A percentile compares a stretch with the other conserved stretches of the same genome.
Conservation (phyloP, 169 alveolate genomes). For the Plasmodium vinckei region DNA sequence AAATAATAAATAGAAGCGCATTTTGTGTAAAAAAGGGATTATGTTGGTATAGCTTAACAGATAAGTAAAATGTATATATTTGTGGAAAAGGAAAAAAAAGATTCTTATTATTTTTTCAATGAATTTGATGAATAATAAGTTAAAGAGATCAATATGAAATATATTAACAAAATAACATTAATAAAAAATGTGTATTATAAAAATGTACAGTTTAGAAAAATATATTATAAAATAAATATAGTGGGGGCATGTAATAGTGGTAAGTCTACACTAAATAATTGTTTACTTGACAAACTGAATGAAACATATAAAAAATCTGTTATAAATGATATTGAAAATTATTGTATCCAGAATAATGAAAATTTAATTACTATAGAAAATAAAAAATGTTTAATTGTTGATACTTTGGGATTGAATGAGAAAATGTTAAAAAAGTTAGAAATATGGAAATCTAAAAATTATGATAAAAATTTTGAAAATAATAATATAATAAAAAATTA, state of each 20-base stretch:
- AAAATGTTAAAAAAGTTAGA: constrained; percentile 36
- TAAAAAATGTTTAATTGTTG: constrained; percentile 30
- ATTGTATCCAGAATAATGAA: constrained; percentile 27
- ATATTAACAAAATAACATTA: too few relatives aligned
- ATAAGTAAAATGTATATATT: too few relatives aligned
- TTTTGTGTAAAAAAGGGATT: too few relatives aligned
- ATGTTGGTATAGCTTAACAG: too few relatives aligned
- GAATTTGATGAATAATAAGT: too few relatives aligned
- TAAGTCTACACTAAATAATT: constrained; percentile 45
- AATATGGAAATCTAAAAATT: background rate
- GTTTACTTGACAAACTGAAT: constrained; percentile 13
- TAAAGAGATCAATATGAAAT: too few relatives aligned
- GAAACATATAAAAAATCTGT: constrained; percentile 44
- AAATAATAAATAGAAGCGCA: too few relatives aligned
- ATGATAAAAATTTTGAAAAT: constrained; percentile 5
- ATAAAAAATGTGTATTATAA: too few relatives aligned
- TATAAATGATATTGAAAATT: constrained; percentile 24
- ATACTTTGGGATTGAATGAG: constrained; percentile 61
- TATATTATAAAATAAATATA: constrained; percentile 39
- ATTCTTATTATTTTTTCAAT: too few relatives aligned
- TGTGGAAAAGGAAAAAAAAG: too few relatives aligned
- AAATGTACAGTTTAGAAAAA: too few relatives aligned
- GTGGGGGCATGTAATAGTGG: constrained; percentile 68
- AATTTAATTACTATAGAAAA: constrained; percentile 12
- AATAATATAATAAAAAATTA: constrained; percentile 36